Base-by-base conservation (phyloP, 2,329 filamentous ascomycete species). In the Colletotrichum spinosum region DNA sequence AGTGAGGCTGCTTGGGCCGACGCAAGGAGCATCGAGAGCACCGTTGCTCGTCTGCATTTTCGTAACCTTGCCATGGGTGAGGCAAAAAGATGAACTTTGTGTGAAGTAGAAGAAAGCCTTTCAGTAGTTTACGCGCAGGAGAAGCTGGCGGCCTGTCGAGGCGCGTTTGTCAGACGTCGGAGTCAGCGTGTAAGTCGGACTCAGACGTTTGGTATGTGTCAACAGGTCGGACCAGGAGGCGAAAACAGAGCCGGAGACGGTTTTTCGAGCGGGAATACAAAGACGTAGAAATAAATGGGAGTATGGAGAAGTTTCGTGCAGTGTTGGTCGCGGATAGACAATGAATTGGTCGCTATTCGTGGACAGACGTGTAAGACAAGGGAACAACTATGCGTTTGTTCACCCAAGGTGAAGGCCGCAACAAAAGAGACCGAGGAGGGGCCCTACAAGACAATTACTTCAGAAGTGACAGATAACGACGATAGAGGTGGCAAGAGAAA, bases 1-100 rank as follows among this genome's bases (percentile, higher is more conserved):
- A 84, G 74, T 4, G 74, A 75, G 59, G 75, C 70, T 54, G 83
- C 82, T 42, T 77, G 76, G 13, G 75, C 70, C 34, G 76, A 76
- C 53, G 76, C 75, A 46, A 67, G 73, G 68, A 78, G 69, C 49
- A 76, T 71, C 61, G 75, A 73, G 64, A 85, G 75, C 68, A 79
- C 72, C 53, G 80, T 72, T 60, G 77, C 75, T 71, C 75, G 73
- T 49, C 77, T 69, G 65, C 74, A 75, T 64, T 71, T 68, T 63
- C 71, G 70, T 57, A 70, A 62, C 63, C 69, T 72, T 55, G 68
- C 67, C 77, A 81, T 71, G 55, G 41, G 41, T 35, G 37, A 39
- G 42, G n/a, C 17, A 7, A 39, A 11, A 41, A 33, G 33, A 53
- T 34, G 46, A 42, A 45, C 38, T 15, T 13, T 44, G 6, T 44